Percentiles rank a stretch among this genome's conserved stretches.
These are phyloP conservation scores for Collybiopsis confluens DNA, from an alignment of 768 basidiomycete genomes.

Conservation along the genomic window DNA sequence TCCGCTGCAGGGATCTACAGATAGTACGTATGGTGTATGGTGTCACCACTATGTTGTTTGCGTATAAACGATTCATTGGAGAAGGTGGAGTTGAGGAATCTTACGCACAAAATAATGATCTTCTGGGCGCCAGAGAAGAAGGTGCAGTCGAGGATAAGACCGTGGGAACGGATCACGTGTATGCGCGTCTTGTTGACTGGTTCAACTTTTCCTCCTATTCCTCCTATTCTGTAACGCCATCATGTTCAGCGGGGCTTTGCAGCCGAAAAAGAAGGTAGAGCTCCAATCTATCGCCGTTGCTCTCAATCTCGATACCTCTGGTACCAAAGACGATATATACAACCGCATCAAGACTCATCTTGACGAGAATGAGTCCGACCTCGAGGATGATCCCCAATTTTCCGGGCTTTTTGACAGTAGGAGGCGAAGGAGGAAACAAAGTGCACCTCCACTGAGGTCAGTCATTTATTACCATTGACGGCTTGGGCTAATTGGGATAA, in stretches of 20 bases:
- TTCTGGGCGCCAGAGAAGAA: no score
- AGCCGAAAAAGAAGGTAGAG: conserved; percentile 66
- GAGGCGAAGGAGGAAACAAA: conserved; percentile 30
- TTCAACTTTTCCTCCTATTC: not conserved
- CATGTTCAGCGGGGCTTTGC: conserved; percentile 47
- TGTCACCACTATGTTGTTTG: no score
- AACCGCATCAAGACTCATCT: conserved; percentile 61
- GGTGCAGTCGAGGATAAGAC: no score
- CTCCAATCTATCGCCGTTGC: conserved; percentile 58
- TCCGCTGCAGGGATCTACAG: no score
- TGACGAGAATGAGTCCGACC: conserved; percentile 44
- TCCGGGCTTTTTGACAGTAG: conserved; percentile 47
- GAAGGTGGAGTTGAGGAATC: no score
- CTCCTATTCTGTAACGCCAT: not conserved
- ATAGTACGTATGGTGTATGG: no score
- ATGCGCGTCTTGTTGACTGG: conserved; percentile 1
- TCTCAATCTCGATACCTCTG: conserved; percentile 45
- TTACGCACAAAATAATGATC: no score
- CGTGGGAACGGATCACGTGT: not conserved
- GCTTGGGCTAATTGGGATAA: not conserved
- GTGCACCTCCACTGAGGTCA: not conserved
- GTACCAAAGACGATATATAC: conserved; percentile 62
- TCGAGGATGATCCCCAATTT: conserved; percentile 58
- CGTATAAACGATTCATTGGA: no score
- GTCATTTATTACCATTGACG: not conserved